Conservation (phyloP, 2,329 filamentous ascomycete species). For the Keithomyces neogunnii region DNA sequence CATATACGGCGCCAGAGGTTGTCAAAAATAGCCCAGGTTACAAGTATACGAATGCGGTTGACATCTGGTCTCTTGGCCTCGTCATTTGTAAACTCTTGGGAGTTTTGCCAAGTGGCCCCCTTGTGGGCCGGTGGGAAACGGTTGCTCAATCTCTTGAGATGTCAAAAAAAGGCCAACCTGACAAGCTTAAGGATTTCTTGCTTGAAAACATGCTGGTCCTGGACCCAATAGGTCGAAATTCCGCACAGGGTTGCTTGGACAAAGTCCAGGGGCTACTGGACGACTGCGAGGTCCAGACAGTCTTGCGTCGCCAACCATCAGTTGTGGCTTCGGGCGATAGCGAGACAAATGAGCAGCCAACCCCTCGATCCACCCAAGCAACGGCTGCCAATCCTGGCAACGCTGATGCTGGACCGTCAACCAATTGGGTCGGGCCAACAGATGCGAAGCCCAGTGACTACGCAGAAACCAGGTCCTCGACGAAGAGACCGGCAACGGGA, state of each 20-base stretch:
- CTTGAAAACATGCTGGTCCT: conserved; percentile 3
- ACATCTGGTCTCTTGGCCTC: conserved; percentile 87
- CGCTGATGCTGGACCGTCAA: neutral
- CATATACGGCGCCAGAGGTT: conserved; percentile 86
- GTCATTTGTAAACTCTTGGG: conserved; percentile 35
- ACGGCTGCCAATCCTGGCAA: neutral
- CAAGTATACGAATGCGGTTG: conserved; percentile 79
- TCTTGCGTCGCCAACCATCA: conserved; percentile 1
- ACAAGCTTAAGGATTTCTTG: neutral
- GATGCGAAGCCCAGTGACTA: neutral
- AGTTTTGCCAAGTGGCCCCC: conserved; percentile 2
- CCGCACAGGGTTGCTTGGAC: neutral
- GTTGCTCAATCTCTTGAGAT: neutral
- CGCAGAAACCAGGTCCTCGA: neutral
- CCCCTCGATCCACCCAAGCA: neutral
- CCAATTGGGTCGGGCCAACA: neutral
- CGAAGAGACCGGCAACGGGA: conserved; percentile 2
- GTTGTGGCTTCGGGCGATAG: neutral
- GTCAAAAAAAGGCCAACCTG: no score
- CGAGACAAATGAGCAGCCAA: neutral
- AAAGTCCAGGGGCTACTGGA: neutral
- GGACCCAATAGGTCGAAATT: neutral
- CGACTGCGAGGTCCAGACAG: neutral
- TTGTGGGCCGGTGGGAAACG: neutral
- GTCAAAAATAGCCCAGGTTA: conserved; percentile 26